A percentile compares a stretch with the other conserved stretches of the same genome.
phyloP scores from a whole-genome alignment of 345 rosid genomes.

The Salix arbutifolia region DNA sequence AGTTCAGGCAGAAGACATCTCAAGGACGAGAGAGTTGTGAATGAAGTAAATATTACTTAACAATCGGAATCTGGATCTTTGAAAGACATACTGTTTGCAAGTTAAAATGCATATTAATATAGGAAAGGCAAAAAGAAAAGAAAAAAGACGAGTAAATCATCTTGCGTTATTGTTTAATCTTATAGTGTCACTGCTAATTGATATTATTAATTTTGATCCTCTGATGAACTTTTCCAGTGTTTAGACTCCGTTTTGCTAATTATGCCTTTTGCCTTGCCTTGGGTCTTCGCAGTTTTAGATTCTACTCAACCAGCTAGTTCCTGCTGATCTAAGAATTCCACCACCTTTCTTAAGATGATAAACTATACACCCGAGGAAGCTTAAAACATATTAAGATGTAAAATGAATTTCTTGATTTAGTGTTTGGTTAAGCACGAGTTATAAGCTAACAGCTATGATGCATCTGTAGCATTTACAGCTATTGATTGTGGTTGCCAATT shows the following conservation, averaged over 20 bases:
- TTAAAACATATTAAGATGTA: background rate
- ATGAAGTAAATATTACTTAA: background rate
- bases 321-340: background rate
- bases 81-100: background rate
- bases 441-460: background rate
- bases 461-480: background rate
- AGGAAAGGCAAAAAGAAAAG: background rate
- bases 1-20: background rate
- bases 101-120: background rate
- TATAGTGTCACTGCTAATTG: background rate
- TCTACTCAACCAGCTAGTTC: background rate
- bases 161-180: background rate
- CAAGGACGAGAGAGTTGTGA: background rate
- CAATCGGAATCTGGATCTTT: background rate
- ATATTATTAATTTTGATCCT: background rate
- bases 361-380: background rate
- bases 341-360: background rate
- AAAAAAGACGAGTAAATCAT: background rate
- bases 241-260: background rate
- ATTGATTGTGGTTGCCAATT: background rate
- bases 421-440: background rate
- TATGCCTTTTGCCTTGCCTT: background rate
- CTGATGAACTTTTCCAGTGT: background rate
- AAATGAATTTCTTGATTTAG: background rate
- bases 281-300: background rate